These are phyloP conservation scores for Hyaloscypha variabilis DNA, from an alignment of 495 filamentous ascomycete species.

Conservation along the genomic window DNA sequence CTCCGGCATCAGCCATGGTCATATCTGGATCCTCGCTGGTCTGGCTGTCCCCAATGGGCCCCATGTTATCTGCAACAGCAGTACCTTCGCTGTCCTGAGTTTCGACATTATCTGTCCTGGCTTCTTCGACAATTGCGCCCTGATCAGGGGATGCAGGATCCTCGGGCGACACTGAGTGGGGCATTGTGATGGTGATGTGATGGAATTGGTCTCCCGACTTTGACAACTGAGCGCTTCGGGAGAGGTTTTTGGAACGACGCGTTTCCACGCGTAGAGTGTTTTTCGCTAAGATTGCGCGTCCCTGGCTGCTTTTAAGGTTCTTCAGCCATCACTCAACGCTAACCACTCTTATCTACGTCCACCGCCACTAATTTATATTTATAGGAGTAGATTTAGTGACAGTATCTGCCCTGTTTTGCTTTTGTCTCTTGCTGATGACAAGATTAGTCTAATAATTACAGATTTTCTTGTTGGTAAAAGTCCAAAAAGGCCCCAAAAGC, in stretches of 20 bases:
- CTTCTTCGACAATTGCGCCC: constrained; percentile 30
- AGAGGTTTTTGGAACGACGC: not conserved
- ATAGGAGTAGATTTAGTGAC: no score
- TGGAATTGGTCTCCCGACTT: not conserved
- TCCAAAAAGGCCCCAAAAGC: no score
- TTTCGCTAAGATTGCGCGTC: not conserved
- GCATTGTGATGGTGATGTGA: constrained; percentile 40
- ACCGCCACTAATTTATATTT: no score
- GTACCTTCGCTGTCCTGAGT: constrained; percentile 23
- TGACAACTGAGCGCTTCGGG: not conserved
- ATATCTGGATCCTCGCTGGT: constrained; percentile 31
- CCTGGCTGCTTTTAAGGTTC: not conserved
- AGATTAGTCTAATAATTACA: not conserved
- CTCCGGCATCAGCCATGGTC: constrained; percentile 38
- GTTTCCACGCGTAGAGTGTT: not conserved
- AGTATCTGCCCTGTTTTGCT: no score
- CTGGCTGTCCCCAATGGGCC: constrained; percentile 22
- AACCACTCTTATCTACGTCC: no score
- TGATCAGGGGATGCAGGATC: constrained; percentile 27
- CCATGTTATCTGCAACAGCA: not conserved
- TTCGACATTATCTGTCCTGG: constrained; percentile 29
- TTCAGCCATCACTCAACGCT: not conserved
- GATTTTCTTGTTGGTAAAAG: no score
- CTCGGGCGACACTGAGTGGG: constrained; percentile 52
- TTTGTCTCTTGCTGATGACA: no score